Conservation (phyloP, 495 filamentous ascomycete genomes). For the Endocarpon pusillum region DNA sequence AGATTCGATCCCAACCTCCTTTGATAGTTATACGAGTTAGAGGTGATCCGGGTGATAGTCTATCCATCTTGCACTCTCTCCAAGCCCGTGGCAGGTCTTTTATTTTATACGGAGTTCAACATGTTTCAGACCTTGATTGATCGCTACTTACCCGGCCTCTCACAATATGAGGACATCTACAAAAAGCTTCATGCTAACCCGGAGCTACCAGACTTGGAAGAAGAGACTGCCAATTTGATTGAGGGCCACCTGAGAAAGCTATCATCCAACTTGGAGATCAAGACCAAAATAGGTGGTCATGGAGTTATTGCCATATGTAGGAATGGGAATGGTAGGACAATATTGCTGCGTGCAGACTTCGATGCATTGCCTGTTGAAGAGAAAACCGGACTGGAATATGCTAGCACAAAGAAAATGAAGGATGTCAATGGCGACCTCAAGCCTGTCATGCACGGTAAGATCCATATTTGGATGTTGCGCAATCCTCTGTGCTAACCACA, state of each 20-base stretch:
- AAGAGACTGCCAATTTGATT: slow-evolving; percentile 23
- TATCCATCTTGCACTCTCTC: too few relatives aligned
- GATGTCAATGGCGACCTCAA: slow-evolving; percentile 26
- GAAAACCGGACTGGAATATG: slow-evolving; percentile 35
- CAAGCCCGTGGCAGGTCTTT: too few relatives aligned
- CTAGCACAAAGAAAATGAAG: slow-evolving; percentile 26
- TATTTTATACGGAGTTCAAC: too few relatives aligned
- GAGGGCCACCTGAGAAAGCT: slow-evolving; percentile 20
- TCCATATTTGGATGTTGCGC: too few relatives aligned
- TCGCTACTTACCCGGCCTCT: slow-evolving; percentile 20
- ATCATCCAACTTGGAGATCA: slow-evolving; percentile 24
- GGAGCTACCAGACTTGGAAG: slow-evolving; percentile 35
- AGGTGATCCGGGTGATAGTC: too few relatives aligned
- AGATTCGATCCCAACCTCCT: too few relatives aligned
- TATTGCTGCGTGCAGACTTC: slow-evolving; percentile 43
- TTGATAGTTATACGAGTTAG: too few relatives aligned
- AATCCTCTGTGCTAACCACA: too few relatives aligned
- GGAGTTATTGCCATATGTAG: slow-evolving; percentile 35
- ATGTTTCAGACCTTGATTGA: too few relatives aligned
- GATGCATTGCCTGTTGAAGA: slow-evolving; percentile 45
- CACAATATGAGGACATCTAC: slow-evolving; percentile 27
- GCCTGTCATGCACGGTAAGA: slow-evolving; percentile 51
- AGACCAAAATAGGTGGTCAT: slow-evolving; percentile 35
- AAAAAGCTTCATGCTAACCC: slow-evolving; percentile 29
- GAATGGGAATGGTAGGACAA: slow-evolving; percentile 36